Base-by-base conservation (phyloP, 352 stramenopile genomes). In the Pythium phragmitis region DNA sequence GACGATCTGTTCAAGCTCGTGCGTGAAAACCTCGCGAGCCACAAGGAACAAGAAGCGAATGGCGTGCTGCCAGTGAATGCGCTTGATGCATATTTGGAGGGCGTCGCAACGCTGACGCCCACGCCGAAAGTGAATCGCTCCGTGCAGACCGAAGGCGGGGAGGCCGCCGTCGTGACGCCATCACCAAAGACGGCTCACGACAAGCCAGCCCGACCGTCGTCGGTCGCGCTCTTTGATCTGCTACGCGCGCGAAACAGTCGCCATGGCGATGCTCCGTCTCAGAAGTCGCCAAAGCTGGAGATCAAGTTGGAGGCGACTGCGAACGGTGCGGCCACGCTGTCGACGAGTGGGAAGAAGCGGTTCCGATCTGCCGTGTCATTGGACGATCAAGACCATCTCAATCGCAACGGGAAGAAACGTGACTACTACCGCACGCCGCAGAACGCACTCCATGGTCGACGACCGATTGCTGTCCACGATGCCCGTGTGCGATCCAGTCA, bases 51-150 rank as follows among this genome's bases (percentile, higher is more conserved):
- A 30, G 36, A 19, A 2, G 43, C 14, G 51, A 12, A 19, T 13
- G 16, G 26, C 26, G 26, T 43, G 23, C 34, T 57, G 26, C 37
- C 55, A 1, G 54, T 62, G 19, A 50, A 68, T 28, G 45, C 46
- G 17, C 37, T 68, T 9, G 61, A 63, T 36, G 61, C 53, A 23
- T 68, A 68, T 39, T 17, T 68, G 7, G 53, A 51, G 2, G 52
- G 48, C 36, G 54, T 28, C 19, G 30, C 36, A 3, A 48, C n/a
- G 48, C 26, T 52, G 7, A 49, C 48, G 5, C 11, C 48, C 12
- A 6, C 21, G 37, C 37, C 37, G 30, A 57, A 47, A 9, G 41
- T 39, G 2, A 62, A n/a, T 43, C 54, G 19, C 0, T 19, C 21
- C 23, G 41, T 46, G 7, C 52, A 68, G 36, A 62, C 52, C 9